A percentile compares a stretch with the other conserved stretches of the same genome.
These are phyloP conservation scores for Puccinia triticina DNA, from an alignment of 1,284 basidiomycete species.

Conservation along the genomic window DNA sequence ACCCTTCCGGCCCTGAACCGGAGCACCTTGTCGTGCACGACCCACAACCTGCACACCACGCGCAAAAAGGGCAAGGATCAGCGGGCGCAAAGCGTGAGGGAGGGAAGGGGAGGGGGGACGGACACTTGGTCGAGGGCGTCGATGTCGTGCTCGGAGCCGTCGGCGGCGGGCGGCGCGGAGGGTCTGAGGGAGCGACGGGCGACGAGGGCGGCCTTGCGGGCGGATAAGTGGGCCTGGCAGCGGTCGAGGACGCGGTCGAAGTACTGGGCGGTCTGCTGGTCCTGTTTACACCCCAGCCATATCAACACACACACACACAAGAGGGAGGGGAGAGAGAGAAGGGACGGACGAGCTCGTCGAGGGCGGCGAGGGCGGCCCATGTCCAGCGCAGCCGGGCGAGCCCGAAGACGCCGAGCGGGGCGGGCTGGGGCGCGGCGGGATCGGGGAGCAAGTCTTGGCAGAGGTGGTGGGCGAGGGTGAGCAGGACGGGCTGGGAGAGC, in stretches of 20 bases:
- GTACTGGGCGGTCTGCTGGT: slow-evolving; percentile 28
- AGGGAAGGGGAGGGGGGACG: not conserved
- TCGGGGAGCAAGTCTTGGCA: not conserved
- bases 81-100: no score
- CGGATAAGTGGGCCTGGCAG: not conserved
- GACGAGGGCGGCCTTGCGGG: not conserved
- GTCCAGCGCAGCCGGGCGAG: slow-evolving; percentile 37
- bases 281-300: not conserved
- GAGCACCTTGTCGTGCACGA: no score
- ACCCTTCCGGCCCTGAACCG: no score
- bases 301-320: not conserved
- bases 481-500: slow-evolving; percentile 37
- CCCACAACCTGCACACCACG: no score
- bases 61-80: no score
- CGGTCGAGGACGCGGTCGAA: slow-evolving; percentile 10
- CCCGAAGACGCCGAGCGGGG: not conserved
- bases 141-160: not conserved
- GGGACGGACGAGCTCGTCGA: slow-evolving; percentile 13
- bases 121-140: slow-evolving; percentile 29
- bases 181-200: no score
- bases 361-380: slow-evolving; percentile 14
- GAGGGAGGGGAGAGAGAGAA: not conserved
- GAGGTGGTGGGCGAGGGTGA: slow-evolving; percentile 33
- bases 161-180: no score
- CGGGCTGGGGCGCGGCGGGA: not conserved